Evolutionary conservation across 257 asterid genomes (phyloP).

Genomic region (Apocynum venetum): DNA sequence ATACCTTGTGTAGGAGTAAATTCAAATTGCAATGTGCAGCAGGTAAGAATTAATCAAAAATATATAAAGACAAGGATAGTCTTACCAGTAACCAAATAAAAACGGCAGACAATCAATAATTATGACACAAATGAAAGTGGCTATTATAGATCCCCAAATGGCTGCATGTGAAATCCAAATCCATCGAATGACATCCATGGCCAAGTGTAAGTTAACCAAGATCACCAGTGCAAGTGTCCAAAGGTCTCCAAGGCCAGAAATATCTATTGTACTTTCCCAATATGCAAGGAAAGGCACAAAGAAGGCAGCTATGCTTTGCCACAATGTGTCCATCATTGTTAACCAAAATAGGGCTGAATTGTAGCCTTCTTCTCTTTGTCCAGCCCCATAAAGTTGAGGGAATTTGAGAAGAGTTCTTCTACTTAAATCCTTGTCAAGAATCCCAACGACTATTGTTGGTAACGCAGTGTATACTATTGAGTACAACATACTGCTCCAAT

Average conservation of each 20-base stretch:
- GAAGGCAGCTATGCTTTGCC: conserved; percentile 85
- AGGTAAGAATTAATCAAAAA: not conserved
- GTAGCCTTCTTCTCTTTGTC: conserved; percentile 85
- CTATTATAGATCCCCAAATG: conserved; percentile 85
- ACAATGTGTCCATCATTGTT: conserved; percentile 70
- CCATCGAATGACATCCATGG: conserved; percentile 94
- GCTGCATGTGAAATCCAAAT: conserved; percentile 76
- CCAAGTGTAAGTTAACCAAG: conserved; percentile 77
- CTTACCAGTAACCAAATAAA: conserved; percentile 91
- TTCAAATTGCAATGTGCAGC: not conserved
- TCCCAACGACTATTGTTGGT: conserved; percentile 81
- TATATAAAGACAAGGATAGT: conserved; percentile 8
- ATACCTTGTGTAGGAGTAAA: not conserved
- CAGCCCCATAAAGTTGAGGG: conserved; percentile 86
- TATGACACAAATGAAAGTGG: conserved; percentile 76
- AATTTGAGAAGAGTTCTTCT: conserved; percentile 62
- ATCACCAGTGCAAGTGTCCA: conserved; percentile 89
- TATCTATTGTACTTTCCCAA: conserved; percentile 59
- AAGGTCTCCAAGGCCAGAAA: conserved; percentile 87
- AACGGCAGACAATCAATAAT: conserved; percentile 57
- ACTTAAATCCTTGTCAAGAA: conserved; percentile 84
- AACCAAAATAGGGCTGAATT: conserved; percentile 70
- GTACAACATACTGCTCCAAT: conserved; percentile 93
- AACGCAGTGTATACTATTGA: conserved; percentile 78
- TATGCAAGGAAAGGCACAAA: conserved; percentile 71